Conservation (phyloP, 2,329 filamentous ascomycete species). For the Hymenoscyphus albidus region DNA sequence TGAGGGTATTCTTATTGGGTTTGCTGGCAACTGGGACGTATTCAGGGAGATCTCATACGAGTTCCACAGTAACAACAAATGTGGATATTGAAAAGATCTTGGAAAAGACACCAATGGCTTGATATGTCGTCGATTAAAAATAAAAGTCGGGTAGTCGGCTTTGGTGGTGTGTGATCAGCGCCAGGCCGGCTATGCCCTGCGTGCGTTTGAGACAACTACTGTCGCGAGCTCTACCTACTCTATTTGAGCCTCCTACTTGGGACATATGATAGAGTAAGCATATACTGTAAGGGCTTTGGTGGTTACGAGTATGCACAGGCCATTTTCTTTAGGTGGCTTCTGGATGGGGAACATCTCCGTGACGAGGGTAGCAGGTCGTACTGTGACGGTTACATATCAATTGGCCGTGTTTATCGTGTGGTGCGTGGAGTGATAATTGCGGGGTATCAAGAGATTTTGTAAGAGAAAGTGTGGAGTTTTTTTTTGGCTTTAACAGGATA, state of each 20-base stretch:
- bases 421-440: too few species aligned
- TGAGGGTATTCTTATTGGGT: neutral
- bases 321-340: neutral
- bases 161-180: neutral
- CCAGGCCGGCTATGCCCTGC: neutral
- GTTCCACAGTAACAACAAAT: neutral
- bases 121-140: neutral
- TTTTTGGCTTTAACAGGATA: too few species aligned
- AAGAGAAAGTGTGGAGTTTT: too few species aligned
- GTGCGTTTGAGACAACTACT: neutral
- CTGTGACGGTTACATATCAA: too few species aligned
- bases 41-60: neutral
- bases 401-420: too few species aligned
- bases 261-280: neutral
- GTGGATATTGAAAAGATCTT: neutral
- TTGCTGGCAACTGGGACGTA: neutral
- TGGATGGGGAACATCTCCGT: neutral
- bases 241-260: neutral
- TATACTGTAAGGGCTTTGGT: neutral
- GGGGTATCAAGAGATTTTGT: too few species aligned
- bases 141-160: neutral
- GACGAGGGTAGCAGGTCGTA: neutral
- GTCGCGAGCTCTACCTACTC: neutral
- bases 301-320: neutral
- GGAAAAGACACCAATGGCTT: neutral